Base-by-base conservation (phyloP, 129 eudicot genomes). In the Flaveria brownii region DNA sequence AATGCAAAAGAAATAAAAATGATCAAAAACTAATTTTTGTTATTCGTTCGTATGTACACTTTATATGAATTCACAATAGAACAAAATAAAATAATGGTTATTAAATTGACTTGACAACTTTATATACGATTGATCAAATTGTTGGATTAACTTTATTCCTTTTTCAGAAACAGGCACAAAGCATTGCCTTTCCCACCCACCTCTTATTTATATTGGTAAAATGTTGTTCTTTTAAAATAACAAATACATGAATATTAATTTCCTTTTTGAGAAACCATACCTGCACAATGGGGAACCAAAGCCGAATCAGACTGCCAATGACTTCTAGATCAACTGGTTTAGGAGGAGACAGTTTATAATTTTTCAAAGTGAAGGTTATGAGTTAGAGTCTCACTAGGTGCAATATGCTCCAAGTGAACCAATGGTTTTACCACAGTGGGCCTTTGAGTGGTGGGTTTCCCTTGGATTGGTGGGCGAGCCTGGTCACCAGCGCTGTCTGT, bases 141-240 rank as follows among this genome's bases (percentile, higher is more conserved):
- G 62, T 50, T 10, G 54, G 42, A 61, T 23, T 36, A 47, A 79
- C 78, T 72, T 72, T 72, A 63, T 50, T 79, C 68, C 73, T 79
- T 72, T 79, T 33, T 73, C n/a, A 62, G 65, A 73, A 80, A 73
- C 62, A 52, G 49, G 41, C 67, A 57, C 36, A 57, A 57, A 57
- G 64, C 33, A 22, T 57, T 22, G 64, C 64, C 68, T 72, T 64
- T 79, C 69, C 76, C 83, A 66, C 62, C 74, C 74, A 65, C 73
- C 51, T 66, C 55, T 30, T 23, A 41, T 41, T 30, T 67, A 41
- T 67, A 41, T 9, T 2, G 20, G 11, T 41, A 41, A 28, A 41
- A 60, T 60, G 41, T 60, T 23, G 2, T 23, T 25, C 13, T 12
- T 9, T 9, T 60, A 39, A 67, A 5, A 17, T 41, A 17, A 39